Percentiles rank a stretch among this genome's conserved stretches.
Evolutionary conservation across 148 eudicot genomes (phyloP).

Genomic region (Dianthus caryophyllus): DNA sequence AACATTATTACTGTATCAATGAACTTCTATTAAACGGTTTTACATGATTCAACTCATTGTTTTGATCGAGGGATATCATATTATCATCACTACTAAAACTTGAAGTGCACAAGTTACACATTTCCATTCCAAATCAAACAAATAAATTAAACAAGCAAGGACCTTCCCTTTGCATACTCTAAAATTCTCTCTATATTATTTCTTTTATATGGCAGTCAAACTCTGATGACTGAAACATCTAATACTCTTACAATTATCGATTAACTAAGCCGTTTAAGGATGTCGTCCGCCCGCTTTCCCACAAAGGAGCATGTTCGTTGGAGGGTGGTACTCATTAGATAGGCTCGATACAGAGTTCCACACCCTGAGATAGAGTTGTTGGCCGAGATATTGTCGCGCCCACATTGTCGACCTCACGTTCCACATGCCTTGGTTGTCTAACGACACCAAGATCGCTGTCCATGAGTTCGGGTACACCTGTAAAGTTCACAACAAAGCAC

Average conservation of each 20-base stretch:
- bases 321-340: slow-evolving; percentile 45
- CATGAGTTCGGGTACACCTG: slow-evolving; percentile 66
- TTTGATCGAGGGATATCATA: too few species aligned
- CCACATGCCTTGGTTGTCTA: slow-evolving; percentile 86
- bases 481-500: too few species aligned
- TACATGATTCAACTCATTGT: too few species aligned
- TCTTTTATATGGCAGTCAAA: slow-evolving; percentile 33
- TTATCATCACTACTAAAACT: too few species aligned
- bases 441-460: slow-evolving; percentile 53
- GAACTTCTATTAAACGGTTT: too few species aligned
- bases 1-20: too few species aligned
- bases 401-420: slow-evolving; percentile 63
- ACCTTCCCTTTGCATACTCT: slow-evolving; percentile 4
- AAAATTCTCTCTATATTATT: slow-evolving; percentile 6
- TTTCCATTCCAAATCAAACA: slow-evolving; percentile 4
- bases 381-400: slow-evolving; percentile 58
- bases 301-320: slow-evolving; percentile 46
- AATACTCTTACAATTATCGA: not conserved
- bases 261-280: slow-evolving; percentile 18
- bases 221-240: slow-evolving; percentile 40
- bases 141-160: slow-evolving; percentile 4
- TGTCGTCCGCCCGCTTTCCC: slow-evolving; percentile 50
- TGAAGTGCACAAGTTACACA: not conserved
- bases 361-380: too few species aligned
- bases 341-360: slow-evolving; percentile 37